Evolutionary conservation across 2,329 filamentous ascomycete genomes (phyloP).

Genomic region (Botrytis byssoidea): DNA sequence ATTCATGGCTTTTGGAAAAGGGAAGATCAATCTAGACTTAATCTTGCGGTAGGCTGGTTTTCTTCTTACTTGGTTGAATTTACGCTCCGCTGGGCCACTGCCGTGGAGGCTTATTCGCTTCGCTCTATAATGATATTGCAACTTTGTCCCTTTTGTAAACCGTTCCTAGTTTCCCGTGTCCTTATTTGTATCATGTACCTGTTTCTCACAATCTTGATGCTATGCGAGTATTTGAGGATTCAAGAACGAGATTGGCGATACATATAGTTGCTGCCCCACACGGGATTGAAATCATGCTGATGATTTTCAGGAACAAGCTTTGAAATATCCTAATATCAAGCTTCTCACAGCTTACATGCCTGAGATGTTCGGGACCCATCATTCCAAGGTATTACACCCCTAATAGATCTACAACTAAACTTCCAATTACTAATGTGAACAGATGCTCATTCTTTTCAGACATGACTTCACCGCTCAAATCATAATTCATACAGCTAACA

Average conservation of each 20-base stretch:
- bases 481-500: slow-evolving; percentile 85
- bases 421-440: slow-evolving; percentile 40
- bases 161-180: neutral
- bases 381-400: slow-evolving; percentile 41
- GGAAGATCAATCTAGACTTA: slow-evolving; percentile 55
- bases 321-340: slow-evolving; percentile 63
- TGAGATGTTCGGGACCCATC: slow-evolving; percentile 83
- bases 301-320: slow-evolving; percentile 54
- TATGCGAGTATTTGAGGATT: neutral
- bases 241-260: neutral
- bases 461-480: slow-evolving; percentile 76
- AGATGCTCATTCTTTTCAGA: slow-evolving; percentile 82
- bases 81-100: neutral
- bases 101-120: neutral
- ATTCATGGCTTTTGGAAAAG: slow-evolving; percentile 66
- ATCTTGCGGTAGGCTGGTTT: slow-evolving; percentile 44
- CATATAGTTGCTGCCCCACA: neutral
- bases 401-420: neutral
- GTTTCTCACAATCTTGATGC: neutral
- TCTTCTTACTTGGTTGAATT: neutral
- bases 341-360: slow-evolving; percentile 76
- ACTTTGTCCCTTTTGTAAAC: neutral
- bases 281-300: neutral
- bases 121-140: neutral
- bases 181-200: neutral